Base-by-base conservation (phyloP, 768 basidiomycete genomes). In the Rhizopogon vesiculosus region DNA sequence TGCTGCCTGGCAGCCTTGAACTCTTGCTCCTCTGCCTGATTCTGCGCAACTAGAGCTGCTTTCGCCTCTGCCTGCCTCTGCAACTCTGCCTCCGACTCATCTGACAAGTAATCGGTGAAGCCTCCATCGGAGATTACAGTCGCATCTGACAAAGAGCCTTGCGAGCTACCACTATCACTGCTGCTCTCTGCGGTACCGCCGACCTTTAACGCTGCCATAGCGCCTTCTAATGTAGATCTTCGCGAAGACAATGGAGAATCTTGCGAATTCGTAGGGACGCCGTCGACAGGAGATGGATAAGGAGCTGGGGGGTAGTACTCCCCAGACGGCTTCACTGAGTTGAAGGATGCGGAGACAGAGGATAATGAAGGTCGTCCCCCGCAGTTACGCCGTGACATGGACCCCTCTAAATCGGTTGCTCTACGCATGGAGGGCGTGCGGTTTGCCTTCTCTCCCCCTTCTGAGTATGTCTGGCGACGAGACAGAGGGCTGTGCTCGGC, bases 41-140 rank as follows among this genome's bases (percentile, higher is more conserved):
- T 88, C 72, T 91, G 87, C n/a, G 88, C 90, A 15, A 89, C 71
- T 42, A 89, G 68, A 5, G 85, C 88, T 4, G 91, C 91, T 58
- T 82, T 84, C 19, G 83, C 84, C 64, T 93, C 91, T 5, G 91
- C 91, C 69, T 93, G 90, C 56, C 89, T 78, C 70, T 93, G 91
- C 53, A 93, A 70, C 66, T 93, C 91, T 28, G 85, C 89, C 64
- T 93, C 91, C n/a, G 90, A 92, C 71, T 93, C 91, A 65, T 92
- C 91, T n/a, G 90, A 92, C 31, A 92, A 72, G 67, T 93, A 93
- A 67, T 93, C 91, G 12, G 91, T 93, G 65, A 93, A 93, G 15
- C 84, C 89, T 12, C 90, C 91, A 61, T 92, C 91, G 8, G 90
- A 91, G 4, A 86, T 91, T 54, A 92, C 78, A 4, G 91, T 92